Evolutionary conservation across 2,329 filamentous ascomycete genomes (phyloP).

Genomic region (Nothomitra cinnamomea): DNA sequence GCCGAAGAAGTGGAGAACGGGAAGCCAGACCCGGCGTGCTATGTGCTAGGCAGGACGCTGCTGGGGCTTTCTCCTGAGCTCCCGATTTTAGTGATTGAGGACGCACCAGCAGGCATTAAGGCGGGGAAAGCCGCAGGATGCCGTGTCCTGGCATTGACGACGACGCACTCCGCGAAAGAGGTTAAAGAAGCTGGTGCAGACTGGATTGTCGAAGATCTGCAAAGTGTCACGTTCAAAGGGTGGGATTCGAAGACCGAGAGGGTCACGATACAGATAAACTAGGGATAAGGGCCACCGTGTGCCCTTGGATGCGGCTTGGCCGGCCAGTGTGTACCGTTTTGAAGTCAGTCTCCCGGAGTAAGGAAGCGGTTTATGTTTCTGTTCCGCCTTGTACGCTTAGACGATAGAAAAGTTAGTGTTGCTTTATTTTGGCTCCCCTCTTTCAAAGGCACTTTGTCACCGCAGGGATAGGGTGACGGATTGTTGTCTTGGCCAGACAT

Average conservation of each 20-base stretch:
- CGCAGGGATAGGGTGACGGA: no score
- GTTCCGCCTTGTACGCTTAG: no score
- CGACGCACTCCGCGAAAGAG: slow-evolving; percentile 61
- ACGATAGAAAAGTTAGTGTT: no score
- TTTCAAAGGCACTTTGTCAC: no score
- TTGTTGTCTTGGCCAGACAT: background rate
- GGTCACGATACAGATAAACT: slow-evolving; percentile 2
- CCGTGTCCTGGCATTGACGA: slow-evolving; percentile 67
- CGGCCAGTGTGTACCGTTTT: background rate
- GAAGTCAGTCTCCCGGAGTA: no score
- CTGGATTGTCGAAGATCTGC: slow-evolving; percentile 69
- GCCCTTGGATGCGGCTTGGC: background rate
- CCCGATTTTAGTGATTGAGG: slow-evolving; percentile 63
- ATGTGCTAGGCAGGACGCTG: slow-evolving; percentile 25
- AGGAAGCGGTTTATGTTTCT: no score
- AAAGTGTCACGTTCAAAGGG: slow-evolving; percentile 48
- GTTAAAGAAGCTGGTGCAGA: slow-evolving; percentile 63
- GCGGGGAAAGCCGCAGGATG: slow-evolving; percentile 77
- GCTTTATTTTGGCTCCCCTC: no score
- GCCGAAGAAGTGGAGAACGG: slow-evolving; percentile 32
- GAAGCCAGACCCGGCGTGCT: slow-evolving; percentile 34
- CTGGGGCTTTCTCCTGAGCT: slow-evolving; percentile 25
- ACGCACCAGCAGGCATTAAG: slow-evolving; percentile 70
- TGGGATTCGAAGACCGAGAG: slow-evolving; percentile 25
- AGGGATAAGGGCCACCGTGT: background rate